These are phyloP conservation scores for Cordyceps tenuipes DNA, from an alignment of 2,329 filamentous ascomycete genomes.

Conservation along the genomic window DNA sequence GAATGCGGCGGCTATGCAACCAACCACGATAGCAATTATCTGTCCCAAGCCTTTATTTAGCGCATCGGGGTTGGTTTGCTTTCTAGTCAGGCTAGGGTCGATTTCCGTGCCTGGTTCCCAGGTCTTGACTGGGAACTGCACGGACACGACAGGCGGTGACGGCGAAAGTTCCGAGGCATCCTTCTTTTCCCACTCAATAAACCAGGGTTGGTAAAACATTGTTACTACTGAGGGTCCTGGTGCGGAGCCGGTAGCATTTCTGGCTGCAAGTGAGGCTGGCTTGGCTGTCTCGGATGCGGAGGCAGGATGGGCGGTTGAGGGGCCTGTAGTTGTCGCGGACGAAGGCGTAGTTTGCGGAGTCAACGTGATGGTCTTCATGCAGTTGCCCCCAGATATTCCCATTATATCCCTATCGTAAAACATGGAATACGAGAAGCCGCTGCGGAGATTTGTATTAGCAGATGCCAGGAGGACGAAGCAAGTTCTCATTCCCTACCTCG, in stretches of 20 bases:
- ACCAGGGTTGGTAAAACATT: constrained; percentile 6
- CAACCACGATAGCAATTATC: constrained; percentile 9
- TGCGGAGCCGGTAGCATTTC: not conserved
- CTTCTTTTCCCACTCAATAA: constrained; percentile 8
- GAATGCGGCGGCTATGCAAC: constrained; percentile 3
- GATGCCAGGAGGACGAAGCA: not conserved
- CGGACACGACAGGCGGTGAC: constrained; percentile 1
- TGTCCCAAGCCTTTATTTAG: constrained; percentile 1
- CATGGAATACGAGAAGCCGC: constrained; percentile 4
- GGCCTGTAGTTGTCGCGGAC: not conserved
- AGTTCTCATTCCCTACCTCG: not conserved
- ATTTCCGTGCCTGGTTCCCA: constrained; percentile 11
- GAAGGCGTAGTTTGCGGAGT: not conserved
- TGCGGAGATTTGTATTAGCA: not conserved
- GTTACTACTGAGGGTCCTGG: not conserved
- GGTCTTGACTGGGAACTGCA: constrained; percentile 2
- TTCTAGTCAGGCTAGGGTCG: not conserved
- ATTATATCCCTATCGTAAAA: not conserved
- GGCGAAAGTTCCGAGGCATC: constrained; percentile 2
- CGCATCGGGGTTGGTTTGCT: not conserved
- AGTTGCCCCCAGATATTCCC: constrained; percentile 3
- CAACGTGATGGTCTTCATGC: not conserved
- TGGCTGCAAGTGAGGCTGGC: not conserved
- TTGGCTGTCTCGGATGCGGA: not conserved
- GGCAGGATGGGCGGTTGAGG: not conserved